Evolutionary conservation across 2,329 filamentous ascomycete species (phyloP).

Genomic region (Orbilia quercus): DNA sequence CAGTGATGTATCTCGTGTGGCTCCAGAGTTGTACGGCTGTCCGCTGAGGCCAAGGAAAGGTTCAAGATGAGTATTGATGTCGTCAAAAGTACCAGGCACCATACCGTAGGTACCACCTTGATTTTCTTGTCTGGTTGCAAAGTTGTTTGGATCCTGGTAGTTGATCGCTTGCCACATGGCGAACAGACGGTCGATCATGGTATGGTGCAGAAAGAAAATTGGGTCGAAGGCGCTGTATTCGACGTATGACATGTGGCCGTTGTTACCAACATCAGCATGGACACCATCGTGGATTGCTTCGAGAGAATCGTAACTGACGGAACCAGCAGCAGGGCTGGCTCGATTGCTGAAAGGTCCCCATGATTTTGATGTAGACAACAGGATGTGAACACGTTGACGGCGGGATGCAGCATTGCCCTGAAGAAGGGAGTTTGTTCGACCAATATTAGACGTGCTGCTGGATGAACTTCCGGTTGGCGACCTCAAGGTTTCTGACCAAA

Average conservation of each 20-base stretch:
- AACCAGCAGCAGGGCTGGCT: neutral
- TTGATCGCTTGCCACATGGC: constrained; percentile 82
- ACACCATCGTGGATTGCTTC: constrained; percentile 74
- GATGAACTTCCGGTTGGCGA: neutral
- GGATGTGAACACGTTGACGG: constrained; percentile 3
- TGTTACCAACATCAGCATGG: constrained; percentile 63
- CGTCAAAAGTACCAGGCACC: neutral
- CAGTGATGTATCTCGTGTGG: constrained; percentile 10
- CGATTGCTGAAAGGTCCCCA: constrained; percentile 44
- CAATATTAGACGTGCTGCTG: neutral
- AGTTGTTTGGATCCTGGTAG: constrained; percentile 63
- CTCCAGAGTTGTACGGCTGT: constrained; percentile 1
- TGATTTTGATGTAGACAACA: neutral
- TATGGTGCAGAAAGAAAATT: constrained; percentile 80
- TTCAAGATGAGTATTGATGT: neutral
- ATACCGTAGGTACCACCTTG: constrained; percentile 37
- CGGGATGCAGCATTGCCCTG: constrained; percentile 8
- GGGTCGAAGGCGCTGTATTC: constrained; percentile 80
- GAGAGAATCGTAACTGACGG: constrained; percentile 68
- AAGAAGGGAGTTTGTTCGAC: neutral
- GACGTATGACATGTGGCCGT: constrained; percentile 57
- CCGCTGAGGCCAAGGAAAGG: constrained; percentile 6
- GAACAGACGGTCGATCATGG: constrained; percentile 78
- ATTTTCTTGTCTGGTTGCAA: constrained; percentile 15
- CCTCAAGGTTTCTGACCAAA: constrained; percentile 8